Evolutionary conservation across 208 protist genomes (phyloP).

Genomic region (Leishmania braziliensis): DNA sequence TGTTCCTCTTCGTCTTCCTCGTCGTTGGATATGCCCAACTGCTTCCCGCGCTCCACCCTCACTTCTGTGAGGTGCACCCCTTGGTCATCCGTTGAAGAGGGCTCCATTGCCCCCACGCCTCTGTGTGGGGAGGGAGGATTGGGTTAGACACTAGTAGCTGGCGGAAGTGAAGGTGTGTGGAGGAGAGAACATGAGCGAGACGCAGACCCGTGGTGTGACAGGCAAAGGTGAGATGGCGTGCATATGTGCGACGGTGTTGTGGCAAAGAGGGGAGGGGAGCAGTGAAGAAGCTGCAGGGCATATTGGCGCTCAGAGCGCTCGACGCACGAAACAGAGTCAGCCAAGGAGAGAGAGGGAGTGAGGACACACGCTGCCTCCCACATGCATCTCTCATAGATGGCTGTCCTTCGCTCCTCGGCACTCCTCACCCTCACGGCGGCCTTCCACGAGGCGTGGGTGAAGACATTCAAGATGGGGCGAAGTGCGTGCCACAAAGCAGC

Average conservation of each 20-base stretch:
- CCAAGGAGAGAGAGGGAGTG: neutral
- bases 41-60: slow-evolving; percentile 7
- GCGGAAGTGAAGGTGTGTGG: neutral
- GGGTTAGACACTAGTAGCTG: neutral
- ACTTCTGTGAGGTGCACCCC: neutral
- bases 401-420: neutral
- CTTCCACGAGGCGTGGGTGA: neutral
- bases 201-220: neutral
- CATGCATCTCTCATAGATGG: neutral
- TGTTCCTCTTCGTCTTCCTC: slow-evolving; percentile 32
- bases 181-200: neutral
- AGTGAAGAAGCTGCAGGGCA: neutral
- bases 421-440: neutral
- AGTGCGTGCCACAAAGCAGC: neutral
- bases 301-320: neutral
- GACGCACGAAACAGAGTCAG: neutral
- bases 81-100: neutral
- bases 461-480: neutral
- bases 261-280: neutral
- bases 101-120: neutral
- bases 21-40: slow-evolving; percentile 18
- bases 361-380: neutral
- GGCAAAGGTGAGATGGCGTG: neutral
- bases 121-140: neutral
- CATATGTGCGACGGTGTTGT: neutral